Evolutionary conservation across 176 grass and related monocot genomes (phyloP), one percentile per base, ranked within the genome.

Genomic region (Aechmea fasciata): DNA sequence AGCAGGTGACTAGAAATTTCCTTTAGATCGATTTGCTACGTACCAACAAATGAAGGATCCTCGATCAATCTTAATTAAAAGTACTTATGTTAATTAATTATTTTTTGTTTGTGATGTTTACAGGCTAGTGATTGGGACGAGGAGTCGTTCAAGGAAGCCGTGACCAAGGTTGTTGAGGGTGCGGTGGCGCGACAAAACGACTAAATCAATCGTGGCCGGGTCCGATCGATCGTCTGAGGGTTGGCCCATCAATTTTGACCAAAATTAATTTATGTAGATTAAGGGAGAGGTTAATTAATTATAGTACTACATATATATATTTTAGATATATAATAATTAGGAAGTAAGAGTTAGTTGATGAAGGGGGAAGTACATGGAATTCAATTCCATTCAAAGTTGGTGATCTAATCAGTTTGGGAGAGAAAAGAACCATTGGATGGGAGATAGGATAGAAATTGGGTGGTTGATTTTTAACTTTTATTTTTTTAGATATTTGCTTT

Each of bases 111-210:
- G 7, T 61, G 55, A 61, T 20, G 55, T 61, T 18, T n/a, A 61
- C 62, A 92, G 83, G 72, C 15, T 14, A 63, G 70, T 23, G 63
- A 87, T 63, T 78, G 79, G 13, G 51, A 85, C 52, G 88, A 83
- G 67, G 33, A 64, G 29, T 81, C 67, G 15, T 78, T 96, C 11
- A 77, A 85, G 81, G 88, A 96, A 87, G 81, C 76, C 64, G 76
- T 92, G 64, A 52, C 23, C 74, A 85, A 78, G 73, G 88, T 66
- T 9, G 76, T 89, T 9, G 66, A 85, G 65, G 75, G 71, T 66
- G 75, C 66, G 4, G 50, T 70, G 79, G 28, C 23, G 22, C 8
- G 23, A 62, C 28, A 47, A 13, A 11, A 57, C 18, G 57, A 9
- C 57, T 50, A 1, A 28, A 51, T 10, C 63, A 67, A 52, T 84